phyloP scores from a whole-genome alignment of 805 yeast genomes.

The Nakazawaea pomicola region DNA sequence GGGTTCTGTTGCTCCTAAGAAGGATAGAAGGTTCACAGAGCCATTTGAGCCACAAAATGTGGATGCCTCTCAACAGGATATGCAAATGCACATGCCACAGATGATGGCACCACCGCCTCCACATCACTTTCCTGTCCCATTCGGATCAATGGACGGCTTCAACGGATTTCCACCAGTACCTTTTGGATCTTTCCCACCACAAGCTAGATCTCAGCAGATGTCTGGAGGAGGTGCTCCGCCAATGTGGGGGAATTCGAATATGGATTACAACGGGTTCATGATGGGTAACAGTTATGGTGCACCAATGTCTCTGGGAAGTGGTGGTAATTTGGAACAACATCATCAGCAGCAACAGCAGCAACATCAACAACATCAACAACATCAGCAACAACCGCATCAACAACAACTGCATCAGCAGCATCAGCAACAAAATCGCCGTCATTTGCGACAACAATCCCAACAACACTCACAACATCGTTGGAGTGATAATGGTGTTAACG shows the following conservation, averaged over 20 bases:
- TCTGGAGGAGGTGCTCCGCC: neutral
- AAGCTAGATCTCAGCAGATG: too few species aligned
- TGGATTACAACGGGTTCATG: conserved; percentile 1
- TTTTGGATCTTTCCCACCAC: conserved; percentile 4
- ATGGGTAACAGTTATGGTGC: neutral
- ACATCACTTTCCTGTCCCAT: conserved; percentile 3
- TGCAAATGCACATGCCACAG: neutral
- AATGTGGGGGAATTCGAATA: neutral
- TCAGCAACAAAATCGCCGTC: neutral
- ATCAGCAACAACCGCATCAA: neutral
- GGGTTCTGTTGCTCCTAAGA: too few species aligned
- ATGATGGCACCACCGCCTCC: conserved; percentile 1
- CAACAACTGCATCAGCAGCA: neutral
- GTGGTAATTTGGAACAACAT: too few species aligned
- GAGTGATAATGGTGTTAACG: conserved; percentile 11
- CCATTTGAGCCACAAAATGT: too few species aligned
- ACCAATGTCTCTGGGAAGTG: too few species aligned
- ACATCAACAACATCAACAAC: neutral
- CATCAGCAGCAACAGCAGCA: neutral
- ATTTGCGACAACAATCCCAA: conserved; percentile 4
- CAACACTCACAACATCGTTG: conserved; percentile 7
- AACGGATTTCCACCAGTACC: conserved; percentile 1
- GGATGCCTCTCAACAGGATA: too few species aligned
- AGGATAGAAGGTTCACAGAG: neutral
- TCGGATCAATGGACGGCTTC: neutral